A percentile compares a stretch with the other conserved stretches of the same genome.
Conservation (phyloP, 768 basidiomycete species). For the Peribolospora kevripleyi region DNA sequence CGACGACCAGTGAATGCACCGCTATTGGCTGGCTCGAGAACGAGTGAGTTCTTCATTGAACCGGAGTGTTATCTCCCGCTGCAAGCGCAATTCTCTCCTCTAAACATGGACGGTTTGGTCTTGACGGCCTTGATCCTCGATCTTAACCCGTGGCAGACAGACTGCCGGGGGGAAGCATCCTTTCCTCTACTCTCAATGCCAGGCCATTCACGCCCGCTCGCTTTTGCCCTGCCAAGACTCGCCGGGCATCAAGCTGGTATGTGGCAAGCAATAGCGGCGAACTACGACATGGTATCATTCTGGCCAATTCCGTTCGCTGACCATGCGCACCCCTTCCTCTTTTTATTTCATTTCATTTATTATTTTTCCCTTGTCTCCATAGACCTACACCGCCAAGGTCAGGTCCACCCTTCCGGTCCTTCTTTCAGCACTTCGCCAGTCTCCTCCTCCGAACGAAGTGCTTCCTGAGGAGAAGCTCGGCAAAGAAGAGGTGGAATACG, state of each 20-base stretch:
- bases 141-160: conserved; percentile 26
- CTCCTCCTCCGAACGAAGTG: conserved; percentile 43
- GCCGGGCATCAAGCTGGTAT: conserved; percentile 48
- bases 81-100: no score
- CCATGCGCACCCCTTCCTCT: background rate
- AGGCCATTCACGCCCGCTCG: conserved; percentile 67
- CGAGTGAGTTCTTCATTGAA: conserved; percentile 22
- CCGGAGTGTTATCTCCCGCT: background rate
- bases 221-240: conserved; percentile 50
- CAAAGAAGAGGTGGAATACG: conserved; percentile 45
- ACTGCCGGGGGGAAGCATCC: conserved; percentile 66
- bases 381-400: conserved; percentile 70
- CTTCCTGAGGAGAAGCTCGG: conserved; percentile 55
- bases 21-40: conserved; percentile 75
- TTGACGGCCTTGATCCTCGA: no score
- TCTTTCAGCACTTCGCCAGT: conserved; percentile 55
- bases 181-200: conserved; percentile 78
- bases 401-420: conserved; percentile 59
- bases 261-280: background rate
- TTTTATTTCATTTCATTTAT: no score
- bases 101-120: no score
- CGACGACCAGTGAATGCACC: conserved; percentile 45
- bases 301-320: background rate
- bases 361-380: background rate
- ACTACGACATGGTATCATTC: no score